Base-by-base conservation (phyloP, 805 yeast genomes). In the Myxozyma vanderwaltii region DNA sequence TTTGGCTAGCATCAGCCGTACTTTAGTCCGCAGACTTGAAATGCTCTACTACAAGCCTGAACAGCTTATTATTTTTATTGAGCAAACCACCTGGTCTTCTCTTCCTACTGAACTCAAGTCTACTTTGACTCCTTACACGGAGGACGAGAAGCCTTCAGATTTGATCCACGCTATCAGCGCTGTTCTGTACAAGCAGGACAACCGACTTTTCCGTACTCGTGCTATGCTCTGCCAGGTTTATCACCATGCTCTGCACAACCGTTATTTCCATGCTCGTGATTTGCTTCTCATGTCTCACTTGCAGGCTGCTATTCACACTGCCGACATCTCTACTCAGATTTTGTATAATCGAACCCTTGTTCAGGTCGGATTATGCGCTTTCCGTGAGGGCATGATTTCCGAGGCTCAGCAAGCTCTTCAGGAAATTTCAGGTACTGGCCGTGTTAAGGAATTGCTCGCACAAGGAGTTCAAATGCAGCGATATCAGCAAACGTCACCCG, bases 301-400 rank as follows among this genome's bases (percentile, higher is more conserved):
- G 69, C 96, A 89, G 78, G 79, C 88, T 31, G 80, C 87, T 47
- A 89, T 92, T 68, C 89, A 89, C 74, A 82, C 85, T 51, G 86
- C 96, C 35, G 98, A 92, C 69, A 84, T 95, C 35, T 77, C 86
- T 38, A 77, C 92, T 67, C 99, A 94, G 81, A 91, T 94, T 56
- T 81, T 90, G 68, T 94, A 90, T 82, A 94, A 94, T 81, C 83
- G 99, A 75, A 91, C 96, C 17, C 82, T 94, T 64, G 97, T 90
- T 63, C 99, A 94, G 77, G 82, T 95, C 64, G 99, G 99, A 60
- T 82, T 94, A 67, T 85, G 95, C 74, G 98, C 99, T 15, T 94
- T 94, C 86, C 85, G 96, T 74, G 76, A 82, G 53, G 97, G 98
- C 23, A 81, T 88, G 67, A 84, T 91, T 69, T 82, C 81, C 68